Evolutionary conservation across 2,329 filamentous ascomycete genomes (phyloP), one percentile per base, ranked within the genome.

Genomic region (Dactylonectria estremocensis): DNA sequence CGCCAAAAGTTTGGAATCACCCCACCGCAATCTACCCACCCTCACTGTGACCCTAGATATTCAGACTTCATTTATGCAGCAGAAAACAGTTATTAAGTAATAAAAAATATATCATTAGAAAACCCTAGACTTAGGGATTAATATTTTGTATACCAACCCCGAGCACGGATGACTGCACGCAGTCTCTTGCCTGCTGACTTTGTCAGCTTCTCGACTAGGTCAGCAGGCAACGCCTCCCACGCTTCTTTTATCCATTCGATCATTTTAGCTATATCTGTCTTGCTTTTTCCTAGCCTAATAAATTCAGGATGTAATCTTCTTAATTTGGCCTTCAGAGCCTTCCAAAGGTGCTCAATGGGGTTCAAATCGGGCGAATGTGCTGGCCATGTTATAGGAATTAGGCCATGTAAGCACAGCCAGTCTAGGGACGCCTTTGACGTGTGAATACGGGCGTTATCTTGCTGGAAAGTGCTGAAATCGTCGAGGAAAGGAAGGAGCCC

Each of bases 61-160:
- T 28, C 24, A 28, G 24, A 28, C 24, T 28, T 28, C 24, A 28
- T 28, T 28, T 28, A 28, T 28, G 24, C 24, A 28, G 24, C 24
- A 28, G 24, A 28, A 28, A 28, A 28, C 24, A 28, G 24, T 28
- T 28, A 28, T 28, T 28, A 28, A 28, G 24, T 28, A 28, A 28
- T 28, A 28, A 28, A 28, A 28, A 28, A 28, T 28, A 28, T 28
- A 28, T 28, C 31, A 52, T 20, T 28, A 31, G 43, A 64, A 58
- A 58, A 31, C 61, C 43, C 46, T 58, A 14, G 33, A 28, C 18
- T 18, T 18, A 31, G 16, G 3, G 18, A 24, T 61, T 56, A 66
- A 61, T 66, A 57, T 61, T 58, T 58, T 49, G 48, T 66, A 66
- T 64, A 58, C 64, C 45, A 66, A 46, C 52, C 57, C 28, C 31